Percentiles rank a stretch among this genome's conserved stretches.
These are phyloP conservation scores for Globisporangium camurandrum DNA, from an alignment of 352 stramenopile genomes.

Conservation along the genomic window DNA sequence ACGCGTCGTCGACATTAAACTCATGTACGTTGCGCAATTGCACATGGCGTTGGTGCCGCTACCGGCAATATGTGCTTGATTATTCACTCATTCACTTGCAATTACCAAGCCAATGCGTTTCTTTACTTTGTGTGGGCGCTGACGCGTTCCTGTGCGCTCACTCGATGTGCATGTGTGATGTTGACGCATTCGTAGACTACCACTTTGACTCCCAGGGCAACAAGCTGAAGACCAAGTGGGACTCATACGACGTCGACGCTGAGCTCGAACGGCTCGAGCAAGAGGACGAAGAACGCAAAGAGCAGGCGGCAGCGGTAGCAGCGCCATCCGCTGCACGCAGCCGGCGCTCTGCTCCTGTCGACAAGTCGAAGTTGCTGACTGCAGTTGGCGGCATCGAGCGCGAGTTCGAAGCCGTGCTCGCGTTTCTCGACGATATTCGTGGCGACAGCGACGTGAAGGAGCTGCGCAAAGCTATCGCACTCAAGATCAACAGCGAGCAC, in stretches of 20 bases:
- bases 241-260: slow-evolving; percentile 71
- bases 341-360: slow-evolving; percentile 10
- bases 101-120: neutral
- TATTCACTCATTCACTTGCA: neutral
- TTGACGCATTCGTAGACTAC: slow-evolving; percentile 49
- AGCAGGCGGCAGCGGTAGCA: neutral
- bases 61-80: too few relatives aligned
- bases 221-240: slow-evolving; percentile 85
- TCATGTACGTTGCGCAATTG: slow-evolving; percentile 33
- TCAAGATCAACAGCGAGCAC: slow-evolving; percentile 59
- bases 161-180: too few relatives aligned
- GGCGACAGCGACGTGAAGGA: slow-evolving; percentile 59
- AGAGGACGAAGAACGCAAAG: slow-evolving; percentile 24
- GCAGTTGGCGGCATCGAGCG: slow-evolving; percentile 48
- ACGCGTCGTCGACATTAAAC: slow-evolving; percentile 30
- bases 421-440: slow-evolving; percentile 66
- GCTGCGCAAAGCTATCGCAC: slow-evolving; percentile 57
- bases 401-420: slow-evolving; percentile 71
- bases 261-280: slow-evolving; percentile 64
- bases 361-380: slow-evolving; percentile 36
- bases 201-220: slow-evolving; percentile 81
- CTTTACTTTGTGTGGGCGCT: too few relatives aligned
- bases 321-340: neutral
- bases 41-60: too few relatives aligned
- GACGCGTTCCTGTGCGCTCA: too few relatives aligned